Conservation (phyloP, 2,329 filamentous ascomycete genomes). For the Orbilia blumenaviensis region DNA sequence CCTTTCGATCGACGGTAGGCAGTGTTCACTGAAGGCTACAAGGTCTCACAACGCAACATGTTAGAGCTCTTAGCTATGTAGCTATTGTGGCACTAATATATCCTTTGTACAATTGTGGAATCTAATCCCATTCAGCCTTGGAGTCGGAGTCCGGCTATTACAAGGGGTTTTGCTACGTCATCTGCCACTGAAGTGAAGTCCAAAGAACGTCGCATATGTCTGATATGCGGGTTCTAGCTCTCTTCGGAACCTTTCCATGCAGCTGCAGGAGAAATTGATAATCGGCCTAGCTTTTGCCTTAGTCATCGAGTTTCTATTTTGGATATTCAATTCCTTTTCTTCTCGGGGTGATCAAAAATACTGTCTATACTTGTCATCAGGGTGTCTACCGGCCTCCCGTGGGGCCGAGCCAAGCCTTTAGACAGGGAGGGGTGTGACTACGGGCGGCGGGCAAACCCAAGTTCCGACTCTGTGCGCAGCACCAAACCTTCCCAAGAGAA, state of each 20-base stretch:
- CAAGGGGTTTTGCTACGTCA: conserved; percentile 3
- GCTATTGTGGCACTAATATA: background rate
- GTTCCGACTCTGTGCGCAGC: conserved; percentile 40
- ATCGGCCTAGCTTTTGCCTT: conserved; percentile 4
- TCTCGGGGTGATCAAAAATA: background rate
- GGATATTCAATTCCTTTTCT: background rate
- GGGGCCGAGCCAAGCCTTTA: background rate
- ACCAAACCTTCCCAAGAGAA: background rate
- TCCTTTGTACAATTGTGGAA: background rate
- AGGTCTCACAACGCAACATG: conserved; percentile 19
- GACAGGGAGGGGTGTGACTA: background rate
- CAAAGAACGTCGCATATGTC: conserved; percentile 7
- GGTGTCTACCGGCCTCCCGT: background rate
- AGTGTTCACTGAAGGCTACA: conserved; percentile 10
- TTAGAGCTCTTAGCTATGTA: background rate
- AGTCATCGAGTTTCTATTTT: conserved; percentile 32
- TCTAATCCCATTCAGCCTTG: conserved; percentile 3
- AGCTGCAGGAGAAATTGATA: background rate
- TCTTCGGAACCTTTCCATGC: conserved; percentile 8
- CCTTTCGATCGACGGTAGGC: conserved; percentile 2
- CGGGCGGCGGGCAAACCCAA: conserved; percentile 47
- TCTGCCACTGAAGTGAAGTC: background rate
- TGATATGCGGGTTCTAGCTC: conserved; percentile 31
- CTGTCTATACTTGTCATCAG: background rate
- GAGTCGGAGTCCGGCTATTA: background rate